Evolutionary conservation across 2,329 filamentous ascomycete species (phyloP).

Genomic region (Pestalotiopsis sp.): DNA sequence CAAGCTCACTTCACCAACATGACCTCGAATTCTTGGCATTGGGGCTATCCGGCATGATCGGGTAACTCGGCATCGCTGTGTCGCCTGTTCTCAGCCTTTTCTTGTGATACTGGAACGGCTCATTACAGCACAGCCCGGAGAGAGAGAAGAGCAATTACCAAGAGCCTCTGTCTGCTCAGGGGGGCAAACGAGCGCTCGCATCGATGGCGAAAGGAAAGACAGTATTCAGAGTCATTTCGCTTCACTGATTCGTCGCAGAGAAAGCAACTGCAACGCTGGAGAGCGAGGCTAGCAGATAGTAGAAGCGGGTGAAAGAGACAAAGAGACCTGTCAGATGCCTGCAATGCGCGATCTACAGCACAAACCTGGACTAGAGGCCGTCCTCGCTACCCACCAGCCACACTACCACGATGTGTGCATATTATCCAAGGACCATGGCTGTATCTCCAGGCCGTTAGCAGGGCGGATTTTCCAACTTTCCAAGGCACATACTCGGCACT

Average conservation of each 20-base stretch:
- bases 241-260: conserved; percentile 1
- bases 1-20: background rate
- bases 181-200: background rate
- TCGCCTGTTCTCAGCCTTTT: background rate
- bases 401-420: background rate
- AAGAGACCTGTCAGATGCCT: background rate
- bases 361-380: background rate
- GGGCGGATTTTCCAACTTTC: background rate
- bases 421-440: background rate
- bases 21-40: background rate
- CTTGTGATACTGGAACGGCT: background rate
- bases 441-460: background rate
- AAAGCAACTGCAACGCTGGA: conserved; percentile 4
- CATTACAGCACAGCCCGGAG: background rate
- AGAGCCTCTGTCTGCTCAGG: background rate
- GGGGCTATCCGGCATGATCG: conserved; percentile 1
- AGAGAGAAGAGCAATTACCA: background rate
- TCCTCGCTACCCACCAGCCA: background rate
- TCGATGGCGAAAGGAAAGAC: background rate
- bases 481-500: background rate
- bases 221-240: background rate
- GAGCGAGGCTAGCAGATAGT: background rate
- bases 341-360: background rate
- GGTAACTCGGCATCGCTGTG: conserved; percentile 1
- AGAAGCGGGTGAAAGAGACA: background rate